Evolutionary conservation across 2,329 filamentous ascomycete species (phyloP), one percentile per base, ranked within the genome.

Genomic region (Ophiocordyceps camponoti-saundersi): DNA sequence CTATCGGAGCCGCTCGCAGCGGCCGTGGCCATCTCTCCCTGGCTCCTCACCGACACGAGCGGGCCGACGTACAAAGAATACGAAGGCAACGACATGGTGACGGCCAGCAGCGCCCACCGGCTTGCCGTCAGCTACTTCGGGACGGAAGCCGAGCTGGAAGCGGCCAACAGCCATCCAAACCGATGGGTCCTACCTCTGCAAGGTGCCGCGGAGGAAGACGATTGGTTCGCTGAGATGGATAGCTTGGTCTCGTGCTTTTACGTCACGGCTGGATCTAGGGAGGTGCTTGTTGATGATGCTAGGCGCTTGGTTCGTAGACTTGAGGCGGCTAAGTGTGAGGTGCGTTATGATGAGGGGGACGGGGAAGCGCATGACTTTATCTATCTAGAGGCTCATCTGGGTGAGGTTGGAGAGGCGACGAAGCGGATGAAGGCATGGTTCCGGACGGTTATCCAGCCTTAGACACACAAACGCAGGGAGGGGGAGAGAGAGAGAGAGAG

Each of bases 351-450:
- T 21, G 48, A 58, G 36, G 29, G 48, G 3, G 56, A 57, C 15
- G 52, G 51, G 0, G 59, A 62, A 36, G 60, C 59, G 1, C 62
- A 65, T 23, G 61, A 63, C 18, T 62, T 59, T 41, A 55, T 64
- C 11, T 32, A 61, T 18, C 40, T 63, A 11, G 59, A 64, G 48
- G 55, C 55, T 5, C 44, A 54, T 29, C 44, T 47, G 16, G 49
- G 49, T 11, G 40, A 51, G 1, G 51, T 56, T 4, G 60, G 57
- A 2, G 51, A 55, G 29, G 59, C 59, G 7, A 62, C 57, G 5
- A 49, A 48, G 15, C 48, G 55, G 40, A 62, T 64, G 60, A 57
- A 53, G 48, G 53, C 49, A 0, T 64, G 62, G 62, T 56, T 54
- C 50, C 53, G 50, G 46, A 13, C 39, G n/a, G 45, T 48, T 6